Base-by-base conservation (phyloP, 208 protist species). In the Tritrichomonas foetus region DNA sequence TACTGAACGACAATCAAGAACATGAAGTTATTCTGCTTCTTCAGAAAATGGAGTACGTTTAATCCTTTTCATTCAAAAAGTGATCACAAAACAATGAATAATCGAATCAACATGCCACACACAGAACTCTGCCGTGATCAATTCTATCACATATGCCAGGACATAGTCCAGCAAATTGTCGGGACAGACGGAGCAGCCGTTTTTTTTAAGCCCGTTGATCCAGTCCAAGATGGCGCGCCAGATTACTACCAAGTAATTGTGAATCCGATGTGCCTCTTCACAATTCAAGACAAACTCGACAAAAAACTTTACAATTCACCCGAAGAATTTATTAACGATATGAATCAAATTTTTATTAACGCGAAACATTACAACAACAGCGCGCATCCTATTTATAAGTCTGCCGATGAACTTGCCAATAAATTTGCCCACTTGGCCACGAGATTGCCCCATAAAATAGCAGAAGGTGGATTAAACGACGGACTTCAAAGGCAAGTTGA, bases 171-270 rank as follows among this genome's bases (percentile, higher is more conserved):
- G 53, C 53, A 61, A 61, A 61, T 61, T 16, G 53, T 61, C 16
- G 53, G 53, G 16, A 61, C 53, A 22, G 53, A 61, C 16, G 53
- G 53, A 61, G 49, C 74, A 22, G 49, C 11, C 30, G 49, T 53
- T 84, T 84, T 84, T 84, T 53, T 84, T 44, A 84, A 53, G 25
- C 74, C 74, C 25, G 74, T 84, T 53, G 36, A 84, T 44, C 74
- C 74, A 84, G 74, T n/a, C 25, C 3, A 53, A 3, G 36, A 33
- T n/a, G 27, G n/a, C 13, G 74, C 74, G n/a, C 74, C 74, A 33
- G 44, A 84, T 84, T 84, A 84, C 53, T 84, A 84, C 25, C 2
- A n/a, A 84, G 53, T 47, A 13, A 84, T 53, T 9, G 8, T 44
- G 3, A 84, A 0, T 20, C 74, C 74, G n/a, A 84, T 84, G 74